A percentile compares a stretch with the other conserved stretches of the same genome.
These are phyloP conservation scores for Gorgonomyces haynaldii DNA, from an alignment of 192 early-diverging fungal genomes.

Conservation along the genomic window DNA sequence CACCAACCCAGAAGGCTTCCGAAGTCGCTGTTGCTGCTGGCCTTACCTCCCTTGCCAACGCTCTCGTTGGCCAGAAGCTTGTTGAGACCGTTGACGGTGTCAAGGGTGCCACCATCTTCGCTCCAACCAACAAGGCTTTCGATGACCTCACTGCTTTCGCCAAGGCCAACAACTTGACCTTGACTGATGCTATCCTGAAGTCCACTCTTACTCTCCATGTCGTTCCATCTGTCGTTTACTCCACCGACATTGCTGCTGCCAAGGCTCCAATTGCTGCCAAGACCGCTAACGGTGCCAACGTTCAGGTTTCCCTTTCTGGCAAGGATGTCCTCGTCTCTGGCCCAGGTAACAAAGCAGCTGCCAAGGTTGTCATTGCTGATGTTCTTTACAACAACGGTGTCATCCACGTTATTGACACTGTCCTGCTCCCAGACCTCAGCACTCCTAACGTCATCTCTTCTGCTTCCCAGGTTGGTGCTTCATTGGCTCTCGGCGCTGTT, in stretches of 20 bases:
- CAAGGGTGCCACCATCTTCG: slow-evolving; percentile 30
- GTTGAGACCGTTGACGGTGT: slow-evolving; percentile 12
- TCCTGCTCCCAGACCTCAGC: slow-evolving; percentile 21
- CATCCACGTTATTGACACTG: slow-evolving; percentile 37
- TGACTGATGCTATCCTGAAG: slow-evolving; percentile 13
- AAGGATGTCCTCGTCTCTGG: slow-evolving; percentile 18
- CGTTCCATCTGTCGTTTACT: slow-evolving; percentile 16
- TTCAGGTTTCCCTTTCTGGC: slow-evolving; percentile 7
- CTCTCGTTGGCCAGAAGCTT: slow-evolving; percentile 10
- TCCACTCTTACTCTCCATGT: slow-evolving; percentile 26
- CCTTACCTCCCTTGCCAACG: slow-evolving; percentile 13
- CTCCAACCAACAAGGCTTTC: slow-evolving; percentile 33
- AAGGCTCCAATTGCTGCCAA: neutral
- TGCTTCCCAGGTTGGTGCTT: too few relatives aligned
- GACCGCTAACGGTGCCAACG: slow-evolving; percentile 3
- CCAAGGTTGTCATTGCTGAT: slow-evolving; percentile 26
- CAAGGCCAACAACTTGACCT: slow-evolving; percentile 6
- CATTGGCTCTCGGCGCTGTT: too few relatives aligned
- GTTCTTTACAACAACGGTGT: slow-evolving; percentile 16
- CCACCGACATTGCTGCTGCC: slow-evolving; percentile 23
- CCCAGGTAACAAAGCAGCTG: slow-evolving; percentile 20
- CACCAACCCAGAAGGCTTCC: slow-evolving; percentile 15
- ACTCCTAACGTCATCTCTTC: too few relatives aligned
- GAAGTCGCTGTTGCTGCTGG: slow-evolving; percentile 10
- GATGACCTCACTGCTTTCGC: slow-evolving; percentile 12